Percentiles rank a stretch among this genome's conserved stretches.
phyloP scores from a whole-genome alignment of 1,139 yeast species.

The Candida tetrigidarum region DNA sequence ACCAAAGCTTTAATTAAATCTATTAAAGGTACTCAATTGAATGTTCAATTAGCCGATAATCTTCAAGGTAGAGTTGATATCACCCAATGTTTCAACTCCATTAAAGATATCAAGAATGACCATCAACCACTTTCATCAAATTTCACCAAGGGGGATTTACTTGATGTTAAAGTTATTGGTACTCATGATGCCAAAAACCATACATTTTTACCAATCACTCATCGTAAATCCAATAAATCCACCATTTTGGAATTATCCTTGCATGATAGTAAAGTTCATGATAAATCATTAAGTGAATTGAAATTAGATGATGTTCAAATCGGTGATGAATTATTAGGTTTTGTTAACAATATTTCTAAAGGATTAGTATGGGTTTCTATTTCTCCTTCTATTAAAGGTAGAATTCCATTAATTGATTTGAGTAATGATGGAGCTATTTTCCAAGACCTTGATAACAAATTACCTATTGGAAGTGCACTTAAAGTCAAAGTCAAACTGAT shows the following conservation, averaged over 20 bases:
- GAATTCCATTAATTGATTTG: constrained; percentile 68
- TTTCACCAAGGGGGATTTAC: constrained; percentile 60
- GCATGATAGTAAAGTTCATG: constrained; percentile 35
- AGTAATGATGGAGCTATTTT: constrained; percentile 57
- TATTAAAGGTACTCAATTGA: constrained; percentile 75
- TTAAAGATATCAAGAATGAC: constrained; percentile 59
- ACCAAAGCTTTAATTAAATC: constrained; percentile 66
- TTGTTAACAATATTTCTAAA: constrained; percentile 56
- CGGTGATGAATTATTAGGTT: constrained; percentile 52
- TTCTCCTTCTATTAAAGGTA: constrained; percentile 70
- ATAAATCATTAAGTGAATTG: constrained; percentile 28
- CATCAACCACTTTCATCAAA: constrained; percentile 58
- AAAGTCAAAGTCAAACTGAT: constrained; percentile 58
- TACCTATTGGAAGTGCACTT: constrained; percentile 75
- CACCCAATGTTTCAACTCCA: constrained; percentile 65
- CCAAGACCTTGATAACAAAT: constrained; percentile 54
- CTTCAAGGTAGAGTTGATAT: constrained; percentile 81
- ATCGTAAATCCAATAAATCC: constrained; percentile 55
- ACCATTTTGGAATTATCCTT: constrained; percentile 70
- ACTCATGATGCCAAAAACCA: constrained; percentile 75
- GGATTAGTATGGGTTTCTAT: constrained; percentile 71
- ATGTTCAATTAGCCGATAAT: constrained; percentile 77
- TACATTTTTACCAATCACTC: constrained; percentile 70
- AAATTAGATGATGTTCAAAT: constrained; percentile 42
- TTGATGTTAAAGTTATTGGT: constrained; percentile 76